Evolutionary conservation across 139 green algal genomes (phyloP).

Genomic region (Chlamydomonas incerta): DNA sequence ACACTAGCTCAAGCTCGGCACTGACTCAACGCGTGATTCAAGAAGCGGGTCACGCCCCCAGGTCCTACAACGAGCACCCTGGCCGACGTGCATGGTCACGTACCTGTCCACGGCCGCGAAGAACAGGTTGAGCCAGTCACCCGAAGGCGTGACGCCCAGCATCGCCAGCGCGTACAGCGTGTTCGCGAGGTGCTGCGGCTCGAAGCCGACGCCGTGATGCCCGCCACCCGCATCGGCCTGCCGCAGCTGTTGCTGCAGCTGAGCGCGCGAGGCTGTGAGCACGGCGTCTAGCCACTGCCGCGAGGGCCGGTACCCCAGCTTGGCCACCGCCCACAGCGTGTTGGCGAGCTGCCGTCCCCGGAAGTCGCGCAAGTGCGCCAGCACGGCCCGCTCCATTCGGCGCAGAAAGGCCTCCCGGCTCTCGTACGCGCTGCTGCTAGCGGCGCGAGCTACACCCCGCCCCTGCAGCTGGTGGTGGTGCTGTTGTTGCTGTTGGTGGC

Average conservation of each 20-base stretch:
- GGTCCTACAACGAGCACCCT: no score
- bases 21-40: no score
- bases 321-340: slow-evolving; percentile 54
- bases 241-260: slow-evolving; percentile 1
- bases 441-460: no score
- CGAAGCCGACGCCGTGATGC: background rate
- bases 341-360: slow-evolving; percentile 57
- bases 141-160: slow-evolving; percentile 16
- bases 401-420: background rate
- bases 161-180: slow-evolving; percentile 45
- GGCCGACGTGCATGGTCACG: no score
- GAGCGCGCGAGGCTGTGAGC: background rate
- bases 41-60: no score
- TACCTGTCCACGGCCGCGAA: background rate
- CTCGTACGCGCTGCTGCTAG: no score
- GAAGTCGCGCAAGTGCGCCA: slow-evolving; percentile 21
- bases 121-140: slow-evolving; percentile 37
- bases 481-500: no score
- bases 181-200: slow-evolving; percentile 51
- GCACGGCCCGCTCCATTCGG: background rate
- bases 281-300: background rate
- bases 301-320: slow-evolving; percentile 26
- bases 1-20: no score
- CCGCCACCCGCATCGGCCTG: no score
- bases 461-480: no score